phyloP scores from a whole-genome alignment of 768 basidiomycete genomes.

The Austroboletus eburneus region DNA sequence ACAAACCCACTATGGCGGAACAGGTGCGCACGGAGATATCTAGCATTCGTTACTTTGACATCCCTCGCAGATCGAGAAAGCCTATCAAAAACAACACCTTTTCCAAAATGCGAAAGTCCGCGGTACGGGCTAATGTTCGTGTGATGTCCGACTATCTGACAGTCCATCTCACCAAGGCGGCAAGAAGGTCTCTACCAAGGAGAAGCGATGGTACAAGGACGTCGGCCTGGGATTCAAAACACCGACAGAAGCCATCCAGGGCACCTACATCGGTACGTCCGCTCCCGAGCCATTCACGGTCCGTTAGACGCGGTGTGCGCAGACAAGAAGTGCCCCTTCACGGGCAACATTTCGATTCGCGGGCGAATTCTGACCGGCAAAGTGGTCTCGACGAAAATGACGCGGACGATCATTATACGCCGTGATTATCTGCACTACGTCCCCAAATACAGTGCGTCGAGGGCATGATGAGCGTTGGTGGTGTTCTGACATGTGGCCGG shows the following conservation, averaged over 20 bases:
- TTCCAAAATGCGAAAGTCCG: conserved; percentile 97
- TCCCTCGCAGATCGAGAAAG: conserved; percentile 79
- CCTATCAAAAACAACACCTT: conserved; percentile 95
- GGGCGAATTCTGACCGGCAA: conserved; percentile 98
- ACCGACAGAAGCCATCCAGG: conserved; percentile 90
- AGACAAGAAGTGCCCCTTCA: conserved; percentile 99
- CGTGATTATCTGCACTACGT: conserved; percentile 94
- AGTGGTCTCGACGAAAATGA: conserved; percentile 99
- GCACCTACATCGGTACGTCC: conserved; percentile 89
- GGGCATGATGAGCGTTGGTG: neutral
- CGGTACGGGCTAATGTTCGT: conserved; percentile 52
- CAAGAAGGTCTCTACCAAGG: conserved; percentile 91
- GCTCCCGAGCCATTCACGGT: neutral
- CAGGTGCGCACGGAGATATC: conserved; percentile 39
- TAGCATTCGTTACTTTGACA: neutral
- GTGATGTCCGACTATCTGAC: conserved; percentile 8
- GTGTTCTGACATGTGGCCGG: conserved; percentile 7
- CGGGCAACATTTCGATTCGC: conserved; percentile 94
- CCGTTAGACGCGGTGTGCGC: conserved; percentile 5
- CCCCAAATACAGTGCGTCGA: conserved; percentile 90
- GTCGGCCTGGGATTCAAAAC: conserved; percentile 97
- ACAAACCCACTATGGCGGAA: conserved; percentile 65
- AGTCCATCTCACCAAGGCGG: conserved; percentile 42
- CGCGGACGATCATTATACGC: conserved; percentile 95
- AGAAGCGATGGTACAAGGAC: conserved; percentile 99